Evolutionary conservation across 2,329 filamentous ascomycete genomes (phyloP).

Genomic region (Diaporthe nobilis): DNA sequence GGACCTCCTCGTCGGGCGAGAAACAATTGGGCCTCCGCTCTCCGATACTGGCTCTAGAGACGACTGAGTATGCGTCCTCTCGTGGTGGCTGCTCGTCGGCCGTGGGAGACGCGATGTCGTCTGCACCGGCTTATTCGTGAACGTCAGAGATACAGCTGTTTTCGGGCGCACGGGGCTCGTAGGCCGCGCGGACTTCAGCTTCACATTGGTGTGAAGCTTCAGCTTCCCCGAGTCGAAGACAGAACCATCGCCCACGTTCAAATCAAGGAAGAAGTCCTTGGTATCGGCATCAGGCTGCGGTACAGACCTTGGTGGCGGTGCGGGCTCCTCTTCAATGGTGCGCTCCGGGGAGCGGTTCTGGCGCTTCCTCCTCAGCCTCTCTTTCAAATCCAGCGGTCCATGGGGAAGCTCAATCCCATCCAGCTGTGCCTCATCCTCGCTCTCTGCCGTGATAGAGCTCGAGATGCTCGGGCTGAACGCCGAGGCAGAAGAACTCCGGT

Average conservation of each 20-base stretch:
- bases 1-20: conserved; percentile 70
- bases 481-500: conserved; percentile 88
- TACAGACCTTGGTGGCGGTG: conserved; percentile 43
- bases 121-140: conserved; percentile 81
- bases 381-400: conserved; percentile 86
- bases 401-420: conserved; percentile 89
- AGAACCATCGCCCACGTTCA: conserved; percentile 89
- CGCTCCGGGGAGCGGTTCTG: conserved; percentile 70
- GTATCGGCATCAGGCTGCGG: conserved; percentile 57
- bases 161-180: conserved; percentile 79
- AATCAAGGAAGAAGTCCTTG: conserved; percentile 87
- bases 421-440: conserved; percentile 86
- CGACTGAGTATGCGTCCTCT: conserved; percentile 76
- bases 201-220: conserved; percentile 91
- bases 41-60: conserved; percentile 95
- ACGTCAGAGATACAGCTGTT: conserved; percentile 88
- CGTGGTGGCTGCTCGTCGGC: conserved; percentile 73
- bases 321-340: conserved; percentile 54
- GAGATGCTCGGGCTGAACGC: conserved; percentile 93
- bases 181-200: conserved; percentile 80
- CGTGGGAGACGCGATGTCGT: conserved; percentile 82
- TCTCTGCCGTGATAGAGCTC: conserved; percentile 91
- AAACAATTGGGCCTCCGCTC: conserved; percentile 79
- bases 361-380: conserved; percentile 81
- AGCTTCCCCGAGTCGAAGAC: conserved; percentile 85